Base-by-base conservation (phyloP, 805 yeast genomes). In the Monosporozyma aquatica region DNA sequence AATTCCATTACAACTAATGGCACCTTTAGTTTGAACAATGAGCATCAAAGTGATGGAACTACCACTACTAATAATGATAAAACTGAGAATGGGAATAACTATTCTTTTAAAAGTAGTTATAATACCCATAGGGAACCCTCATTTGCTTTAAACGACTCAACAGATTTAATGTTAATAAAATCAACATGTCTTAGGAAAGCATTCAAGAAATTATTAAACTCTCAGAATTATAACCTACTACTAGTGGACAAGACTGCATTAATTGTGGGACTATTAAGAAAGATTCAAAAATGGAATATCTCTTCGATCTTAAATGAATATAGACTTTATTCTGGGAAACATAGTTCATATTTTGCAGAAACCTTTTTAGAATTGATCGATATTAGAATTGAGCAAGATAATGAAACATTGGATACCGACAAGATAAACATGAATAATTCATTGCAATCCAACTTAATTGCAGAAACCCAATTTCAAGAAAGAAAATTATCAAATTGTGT, bases 241-340 rank as follows among this genome's bases (percentile, higher is more conserved):
- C 60, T 90, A 11, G 77, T 92, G 18, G 97, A 92, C 56, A 75
- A 82, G 29, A 80, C 89, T 6, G 80, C 82, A 45, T 76, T 92
- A 10, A 70, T 89, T 15, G 75, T 87, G 9, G 96, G 97, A 0
- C 68, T 89, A 2, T 64, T 92, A 26, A 69, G 98, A 40, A 80
- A 82, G 57, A 69, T 89, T 30, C 92, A 86, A 61, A 82, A 82
- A 62, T 90, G 97, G 97, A 81, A 79, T 52, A 82, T 82, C 56
- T 77, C 89, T 20, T 80, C 94, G 15, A 77, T 90, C 5, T 74
- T 87, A 18, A 82, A 81, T 52, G 97, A 90, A 59, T 92, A 87
- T 62, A 68, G 95, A 41, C 69, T 84, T 7, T 84, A 78, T 60
- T 70, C 85, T 17, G 83, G 87, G 24, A 76, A 75, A 49, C 78